phyloP scores from a whole-genome alignment of 1,284 basidiomycete genomes.

The Naganishia sp. region DNA sequence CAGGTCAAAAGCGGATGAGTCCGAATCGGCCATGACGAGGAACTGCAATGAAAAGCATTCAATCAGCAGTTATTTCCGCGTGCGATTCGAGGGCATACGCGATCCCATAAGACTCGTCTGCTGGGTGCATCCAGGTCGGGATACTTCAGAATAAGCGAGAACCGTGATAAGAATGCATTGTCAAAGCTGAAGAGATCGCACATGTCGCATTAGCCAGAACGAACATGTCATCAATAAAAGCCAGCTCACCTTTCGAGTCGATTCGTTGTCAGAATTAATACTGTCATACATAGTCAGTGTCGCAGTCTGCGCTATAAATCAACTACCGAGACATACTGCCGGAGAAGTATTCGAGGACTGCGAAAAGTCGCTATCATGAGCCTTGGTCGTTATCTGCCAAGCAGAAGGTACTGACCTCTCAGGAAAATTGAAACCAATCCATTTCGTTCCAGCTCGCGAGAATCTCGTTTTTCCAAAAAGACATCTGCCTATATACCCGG shows the following conservation, averaged over 20 bases:
- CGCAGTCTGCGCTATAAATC: background rate
- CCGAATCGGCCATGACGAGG: constrained; percentile 14
- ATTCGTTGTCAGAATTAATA: constrained; percentile 36
- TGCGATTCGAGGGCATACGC: background rate
- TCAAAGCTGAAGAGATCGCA: constrained; percentile 30
- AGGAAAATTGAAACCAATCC: constrained; percentile 34
- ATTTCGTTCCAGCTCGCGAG: constrained; percentile 33
- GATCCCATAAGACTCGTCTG: constrained; percentile 31
- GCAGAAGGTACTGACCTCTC: constrained; percentile 19
- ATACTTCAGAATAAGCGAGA: constrained; percentile 36
- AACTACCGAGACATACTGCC: constrained; percentile 18
- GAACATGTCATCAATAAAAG: background rate
- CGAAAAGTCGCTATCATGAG: background rate
- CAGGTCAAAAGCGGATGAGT: constrained; percentile 25
- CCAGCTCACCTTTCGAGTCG: constrained; percentile 18
- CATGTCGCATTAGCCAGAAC: too few relatives aligned
- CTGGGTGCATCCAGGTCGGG: constrained; percentile 32
- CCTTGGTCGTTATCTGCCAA: too few relatives aligned
- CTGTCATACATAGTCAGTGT: constrained; percentile 10
- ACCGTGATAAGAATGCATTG: constrained; percentile 37
- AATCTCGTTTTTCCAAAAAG: constrained; percentile 33
- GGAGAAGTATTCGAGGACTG: constrained; percentile 37
- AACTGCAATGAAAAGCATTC: background rate
- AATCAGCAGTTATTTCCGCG: background rate
- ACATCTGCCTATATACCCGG: constrained; percentile 32